These are phyloP conservation scores for Acanthochlamys bracteata DNA, from an alignment of 106 monocot genomes.

Conservation along the genomic window DNA sequence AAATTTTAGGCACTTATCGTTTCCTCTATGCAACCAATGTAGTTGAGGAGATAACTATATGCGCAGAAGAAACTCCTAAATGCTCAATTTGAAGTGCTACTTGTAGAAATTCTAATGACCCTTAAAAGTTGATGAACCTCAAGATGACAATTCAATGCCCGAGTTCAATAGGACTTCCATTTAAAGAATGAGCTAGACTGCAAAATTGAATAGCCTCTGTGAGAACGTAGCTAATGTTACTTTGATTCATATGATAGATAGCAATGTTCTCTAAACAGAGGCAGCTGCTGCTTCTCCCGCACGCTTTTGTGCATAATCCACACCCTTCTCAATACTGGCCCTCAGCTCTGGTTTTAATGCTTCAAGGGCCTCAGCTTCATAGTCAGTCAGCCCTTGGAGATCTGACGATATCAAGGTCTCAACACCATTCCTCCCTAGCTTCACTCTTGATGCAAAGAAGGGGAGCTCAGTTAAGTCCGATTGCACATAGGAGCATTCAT, in stretches of 20 bases:
- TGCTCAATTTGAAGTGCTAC: too few relatives aligned
- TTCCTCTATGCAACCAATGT: too few relatives aligned
- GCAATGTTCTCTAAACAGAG: neutral
- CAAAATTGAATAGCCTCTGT: conserved; percentile 9
- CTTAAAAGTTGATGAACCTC: too few relatives aligned
- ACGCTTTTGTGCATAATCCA: conserved; percentile 35
- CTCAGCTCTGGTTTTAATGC: conserved; percentile 43
- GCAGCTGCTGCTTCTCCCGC: conserved; percentile 17
- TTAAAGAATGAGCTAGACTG: neutral
- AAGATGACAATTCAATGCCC: too few relatives aligned
- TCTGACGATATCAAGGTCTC: conserved; percentile 37
- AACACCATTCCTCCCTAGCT: conserved; percentile 47
- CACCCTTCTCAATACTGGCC: conserved; percentile 58
- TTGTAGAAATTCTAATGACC: too few relatives aligned
- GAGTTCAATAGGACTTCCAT: too few relatives aligned
- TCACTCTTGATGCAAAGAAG: conserved; percentile 42
- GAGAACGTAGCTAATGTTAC: conserved; percentile 1
- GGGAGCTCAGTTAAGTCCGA: conserved; percentile 38
- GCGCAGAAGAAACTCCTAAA: too few relatives aligned
- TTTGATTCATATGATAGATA: neutral
- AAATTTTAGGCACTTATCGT: too few relatives aligned
- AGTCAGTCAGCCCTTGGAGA: conserved; percentile 40
- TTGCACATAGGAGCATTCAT: conserved; percentile 45
- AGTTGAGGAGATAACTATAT: too few relatives aligned
- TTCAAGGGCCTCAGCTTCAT: conserved; percentile 42